phyloP scores from a whole-genome alignment of 139 green algal genomes.

The Chlamydomonas schloesseri region DNA sequence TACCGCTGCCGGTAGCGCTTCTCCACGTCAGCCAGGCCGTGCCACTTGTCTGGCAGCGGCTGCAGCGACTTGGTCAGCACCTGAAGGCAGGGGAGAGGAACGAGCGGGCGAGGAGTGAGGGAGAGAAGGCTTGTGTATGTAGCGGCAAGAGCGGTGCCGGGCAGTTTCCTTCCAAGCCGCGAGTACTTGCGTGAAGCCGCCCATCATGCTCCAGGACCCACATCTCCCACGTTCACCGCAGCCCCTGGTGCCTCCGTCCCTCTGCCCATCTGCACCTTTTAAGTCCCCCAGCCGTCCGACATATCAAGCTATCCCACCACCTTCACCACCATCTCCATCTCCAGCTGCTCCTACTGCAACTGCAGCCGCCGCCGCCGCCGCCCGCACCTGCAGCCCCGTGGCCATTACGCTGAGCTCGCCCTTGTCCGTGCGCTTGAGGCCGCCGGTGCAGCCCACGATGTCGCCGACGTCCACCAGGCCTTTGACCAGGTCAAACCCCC shows the following conservation, averaged over 20 bases:
- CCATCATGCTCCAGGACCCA: too few species aligned
- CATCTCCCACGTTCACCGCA: too few species aligned
- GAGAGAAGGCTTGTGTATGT: neutral
- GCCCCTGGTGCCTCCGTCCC: too few species aligned
- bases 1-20: constrained; percentile 93
- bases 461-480: constrained; percentile 90
- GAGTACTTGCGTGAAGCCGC: too few species aligned
- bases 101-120: neutral
- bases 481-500: constrained; percentile 84
- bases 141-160: too few species aligned
- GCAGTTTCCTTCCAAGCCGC: too few species aligned
- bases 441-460: constrained; percentile 84
- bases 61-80: constrained; percentile 97
- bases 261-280: too few species aligned
- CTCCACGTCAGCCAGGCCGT: constrained; percentile 96
- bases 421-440: constrained; percentile 94
- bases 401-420: constrained; percentile 91
- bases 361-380: too few species aligned
- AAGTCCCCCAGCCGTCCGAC: too few species aligned
- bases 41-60: constrained; percentile 98
- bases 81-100: constrained; percentile 34
- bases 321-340: too few species aligned
- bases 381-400: constrained; percentile 63
- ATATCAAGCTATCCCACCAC: too few species aligned
- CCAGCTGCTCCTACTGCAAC: too few species aligned